Evolutionary conservation across 1,139 yeast genomes (phyloP).

Genomic region (Taphrina wiesneri): DNA sequence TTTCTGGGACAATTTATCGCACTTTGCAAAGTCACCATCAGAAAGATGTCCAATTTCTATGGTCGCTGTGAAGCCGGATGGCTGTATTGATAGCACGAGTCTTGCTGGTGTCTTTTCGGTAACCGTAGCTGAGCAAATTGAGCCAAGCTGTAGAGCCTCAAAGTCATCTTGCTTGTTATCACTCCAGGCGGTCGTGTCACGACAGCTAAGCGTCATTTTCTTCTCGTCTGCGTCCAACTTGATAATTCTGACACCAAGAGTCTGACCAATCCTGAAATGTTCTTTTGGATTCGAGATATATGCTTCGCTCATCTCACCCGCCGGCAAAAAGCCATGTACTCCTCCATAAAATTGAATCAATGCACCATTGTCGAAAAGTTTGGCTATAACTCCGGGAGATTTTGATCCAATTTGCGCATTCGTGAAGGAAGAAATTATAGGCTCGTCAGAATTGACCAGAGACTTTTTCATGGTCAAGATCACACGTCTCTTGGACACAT

Average conservation of each 20-base stretch:
- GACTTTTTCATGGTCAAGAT: constrained; percentile 79
- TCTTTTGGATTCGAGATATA: constrained; percentile 76
- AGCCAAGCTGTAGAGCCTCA: constrained; percentile 58
- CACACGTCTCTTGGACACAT: constrained; percentile 51
- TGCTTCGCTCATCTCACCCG: constrained; percentile 85
- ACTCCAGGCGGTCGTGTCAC: constrained; percentile 59
- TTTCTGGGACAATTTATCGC: constrained; percentile 62
- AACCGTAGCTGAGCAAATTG: constrained; percentile 62
- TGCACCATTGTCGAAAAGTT: constrained; percentile 74
- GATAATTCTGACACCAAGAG: constrained; percentile 69
- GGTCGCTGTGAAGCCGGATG: constrained; percentile 65
- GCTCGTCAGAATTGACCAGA: constrained; percentile 61
- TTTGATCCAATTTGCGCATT: constrained; percentile 58
- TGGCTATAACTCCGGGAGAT: constrained; percentile 73
- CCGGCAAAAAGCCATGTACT: constrained; percentile 77
- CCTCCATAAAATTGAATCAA: constrained; percentile 79
- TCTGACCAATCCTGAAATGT: constrained; percentile 79
- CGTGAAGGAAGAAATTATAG: constrained; percentile 53
- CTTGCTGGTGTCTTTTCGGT: constrained; percentile 71
- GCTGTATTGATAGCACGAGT: constrained; percentile 55
- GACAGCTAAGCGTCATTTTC: constrained; percentile 70
- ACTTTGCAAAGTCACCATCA: constrained; percentile 69
- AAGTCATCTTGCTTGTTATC: constrained; percentile 53
- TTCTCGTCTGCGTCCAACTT: constrained; percentile 58
- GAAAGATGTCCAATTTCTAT: constrained; percentile 72